phyloP scores from a whole-genome alignment of 208 protist species.

The Acanthamoeba royreba region DNA sequence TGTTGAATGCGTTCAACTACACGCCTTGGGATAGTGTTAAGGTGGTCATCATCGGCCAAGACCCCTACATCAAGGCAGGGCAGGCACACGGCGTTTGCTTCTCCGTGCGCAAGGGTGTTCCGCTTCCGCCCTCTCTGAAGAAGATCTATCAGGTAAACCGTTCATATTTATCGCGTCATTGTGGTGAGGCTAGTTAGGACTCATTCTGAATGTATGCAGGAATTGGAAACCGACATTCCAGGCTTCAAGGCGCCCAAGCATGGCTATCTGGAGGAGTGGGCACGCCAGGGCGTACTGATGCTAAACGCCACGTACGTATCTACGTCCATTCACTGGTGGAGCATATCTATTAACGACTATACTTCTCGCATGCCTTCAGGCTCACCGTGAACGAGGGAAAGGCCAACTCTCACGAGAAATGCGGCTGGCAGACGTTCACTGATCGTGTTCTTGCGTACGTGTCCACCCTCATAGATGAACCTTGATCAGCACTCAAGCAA shows the following conservation, averaged over 20 bases:
- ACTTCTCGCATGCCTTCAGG: not conserved
- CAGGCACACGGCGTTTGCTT: conserved; percentile 78
- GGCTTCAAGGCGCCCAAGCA: not conserved
- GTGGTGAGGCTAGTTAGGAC: not conserved
- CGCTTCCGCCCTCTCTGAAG: conserved; percentile 57
- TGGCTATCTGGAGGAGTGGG: conserved; percentile 67
- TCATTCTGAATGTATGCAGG: not conserved
- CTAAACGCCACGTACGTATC: not conserved
- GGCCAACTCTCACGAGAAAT: conserved; percentile 66
- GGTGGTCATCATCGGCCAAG: conserved; percentile 78
- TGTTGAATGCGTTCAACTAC: conserved; percentile 52
- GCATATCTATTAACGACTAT: not conserved
- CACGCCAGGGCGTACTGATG: conserved; percentile 57
- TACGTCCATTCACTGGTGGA: not conserved
- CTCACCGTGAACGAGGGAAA: not conserved
- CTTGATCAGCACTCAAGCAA: not conserved
- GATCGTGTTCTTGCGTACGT: conserved; percentile 61
- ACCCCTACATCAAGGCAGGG: conserved; percentile 66
- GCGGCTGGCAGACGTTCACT: conserved; percentile 76
- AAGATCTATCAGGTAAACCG: conserved; percentile 19
- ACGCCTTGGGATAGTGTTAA: conserved; percentile 54
- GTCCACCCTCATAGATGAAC: not conserved
- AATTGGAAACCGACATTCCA: not conserved
- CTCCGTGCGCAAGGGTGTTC: conserved; percentile 55
- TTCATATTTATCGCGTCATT: not conserved